Evolutionary conservation across 1,284 basidiomycete species (phyloP), one percentile per base, ranked within the genome.

Genomic region (Trichosporon ovoides): DNA sequence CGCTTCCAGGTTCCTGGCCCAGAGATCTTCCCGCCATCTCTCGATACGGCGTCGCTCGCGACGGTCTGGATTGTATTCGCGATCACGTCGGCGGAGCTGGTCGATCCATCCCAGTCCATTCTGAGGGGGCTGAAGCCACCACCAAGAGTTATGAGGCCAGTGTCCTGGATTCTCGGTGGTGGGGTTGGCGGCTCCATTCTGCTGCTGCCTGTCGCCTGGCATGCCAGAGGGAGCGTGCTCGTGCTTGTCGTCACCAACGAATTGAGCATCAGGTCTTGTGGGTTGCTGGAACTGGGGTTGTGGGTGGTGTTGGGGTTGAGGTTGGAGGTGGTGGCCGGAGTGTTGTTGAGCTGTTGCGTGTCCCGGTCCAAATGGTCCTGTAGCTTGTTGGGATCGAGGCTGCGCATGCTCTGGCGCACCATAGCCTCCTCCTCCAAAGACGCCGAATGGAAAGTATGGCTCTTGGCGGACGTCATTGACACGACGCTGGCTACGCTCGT

Each of bases 371-470:
- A 7, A 2, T 22, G 40, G 14, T 24, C 22, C 40, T 24, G 12
- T 2, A 22, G 12, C 19, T 3, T 43, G 38, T 20, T 43, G 19
- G 22, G 12, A 20, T 43, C 38, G 18, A 48, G 43, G 22, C 22
- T 28, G 28, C n/a, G 28, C 18, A 31, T 38, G 37, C 37, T 38
- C 16, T 16, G 24, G n/a, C 43, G 37, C 13, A 3, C 24, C n/a
- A n/a, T n/a, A n/a, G n/a, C n/a, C n/a, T n/a, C n/a, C n/a, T n/a
- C n/a, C 22, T 28, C 43, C 43, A 28, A 31, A 31, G 22, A 48
- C n/a, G 43, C 43, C 28, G 43, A 48, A 48, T 48, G 43, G 24
- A 22, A 48, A 22, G 28, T 48, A 48, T 28, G 28, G 43, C 43
- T 22, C 22, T 22, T 48, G 22, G 28, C 43, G 28, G 28, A 48